Conservation (phyloP, 73 alveolate species). For the Breviolum minutum region DNA sequence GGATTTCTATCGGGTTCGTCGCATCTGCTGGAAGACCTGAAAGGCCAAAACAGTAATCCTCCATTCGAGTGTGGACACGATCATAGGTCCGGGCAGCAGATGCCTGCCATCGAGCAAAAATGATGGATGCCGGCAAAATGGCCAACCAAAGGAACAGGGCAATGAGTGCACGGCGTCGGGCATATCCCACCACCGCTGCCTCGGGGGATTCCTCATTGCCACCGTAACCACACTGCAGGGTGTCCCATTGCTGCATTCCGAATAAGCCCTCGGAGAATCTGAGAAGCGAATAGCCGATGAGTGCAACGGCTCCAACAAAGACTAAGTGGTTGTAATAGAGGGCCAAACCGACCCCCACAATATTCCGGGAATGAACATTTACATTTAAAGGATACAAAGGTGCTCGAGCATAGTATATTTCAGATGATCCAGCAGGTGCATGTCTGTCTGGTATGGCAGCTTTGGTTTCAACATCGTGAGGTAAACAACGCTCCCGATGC, state of each 20-base stretch:
- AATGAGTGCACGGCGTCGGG: conserved; percentile 65
- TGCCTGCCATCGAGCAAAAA: conserved; percentile 89
- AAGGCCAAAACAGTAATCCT: conserved; percentile 73
- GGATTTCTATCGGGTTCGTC: conserved; percentile 40
- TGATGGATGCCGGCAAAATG: conserved; percentile 84
- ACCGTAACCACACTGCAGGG: conserved; percentile 87
- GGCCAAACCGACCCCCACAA: conserved; percentile 81
- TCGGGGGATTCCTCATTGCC: conserved; percentile 62
- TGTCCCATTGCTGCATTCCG: conserved; percentile 94
- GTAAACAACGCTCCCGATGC: conserved; percentile 84
- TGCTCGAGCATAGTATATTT: conserved; percentile 73
- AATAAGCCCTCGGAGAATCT: conserved; percentile 76
- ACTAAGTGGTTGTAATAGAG: conserved; percentile 86
- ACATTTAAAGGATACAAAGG: conserved; percentile 74
- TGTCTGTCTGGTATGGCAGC: conserved; percentile 59
- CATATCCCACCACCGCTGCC: conserved; percentile 76
- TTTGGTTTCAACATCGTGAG: conserved; percentile 73
- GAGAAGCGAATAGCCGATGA: conserved; percentile 41
- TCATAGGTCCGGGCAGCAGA: conserved; percentile 82
- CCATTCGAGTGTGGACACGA: conserved; percentile 92
- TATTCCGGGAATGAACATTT: conserved; percentile 77
- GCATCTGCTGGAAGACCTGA: conserved; percentile 75
- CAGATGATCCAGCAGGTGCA: not conserved
- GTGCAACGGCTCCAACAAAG: conserved; percentile 62
- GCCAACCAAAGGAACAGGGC: conserved; percentile 88